Evolutionary conservation across 2,329 filamentous ascomycete genomes (phyloP).

Genomic region (Teratosphaeria epicoccoides): DNA sequence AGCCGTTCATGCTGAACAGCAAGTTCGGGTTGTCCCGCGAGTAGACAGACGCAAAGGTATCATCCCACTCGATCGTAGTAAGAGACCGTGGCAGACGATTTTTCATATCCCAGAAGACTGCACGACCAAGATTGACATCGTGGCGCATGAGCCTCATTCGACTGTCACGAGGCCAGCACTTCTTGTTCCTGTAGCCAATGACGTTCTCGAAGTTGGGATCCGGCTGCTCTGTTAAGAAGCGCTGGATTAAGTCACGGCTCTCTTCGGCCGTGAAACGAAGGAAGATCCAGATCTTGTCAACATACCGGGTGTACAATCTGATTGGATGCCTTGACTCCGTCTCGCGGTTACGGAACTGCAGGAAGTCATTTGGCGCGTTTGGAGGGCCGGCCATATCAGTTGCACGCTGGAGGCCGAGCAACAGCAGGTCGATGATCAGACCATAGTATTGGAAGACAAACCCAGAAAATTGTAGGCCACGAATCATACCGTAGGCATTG

Average conservation of each 20-base stretch:
- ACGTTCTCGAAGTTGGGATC: constrained; percentile 99
- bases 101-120: constrained; percentile 98
- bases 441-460: constrained; percentile 99
- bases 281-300: constrained; percentile 98
- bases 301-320: constrained; percentile 92
- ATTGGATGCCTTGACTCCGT: constrained; percentile 92
- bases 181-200: constrained; percentile 98
- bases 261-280: constrained; percentile 89
- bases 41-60: constrained; percentile 96
- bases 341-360: constrained; percentile 89
- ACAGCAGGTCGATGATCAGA: constrained; percentile 80
- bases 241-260: constrained; percentile 88
- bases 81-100: constrained; percentile 89
- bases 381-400: constrained; percentile 94
- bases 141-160: constrained; percentile 98
- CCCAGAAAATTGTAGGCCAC: constrained; percentile 91
- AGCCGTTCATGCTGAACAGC: constrained; percentile 95
- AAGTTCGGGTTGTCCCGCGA: constrained; percentile 95
- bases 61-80: constrained; percentile 97
- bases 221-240: constrained; percentile 94
- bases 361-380: constrained; percentile 88
- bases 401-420: constrained; percentile 89
- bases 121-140: constrained; percentile 92
- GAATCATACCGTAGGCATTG: constrained; percentile 97
- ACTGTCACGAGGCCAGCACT: constrained; percentile 96